Base-by-base conservation (phyloP, 306 rosid species). In the Amphicarpaea edgeworthii region DNA sequence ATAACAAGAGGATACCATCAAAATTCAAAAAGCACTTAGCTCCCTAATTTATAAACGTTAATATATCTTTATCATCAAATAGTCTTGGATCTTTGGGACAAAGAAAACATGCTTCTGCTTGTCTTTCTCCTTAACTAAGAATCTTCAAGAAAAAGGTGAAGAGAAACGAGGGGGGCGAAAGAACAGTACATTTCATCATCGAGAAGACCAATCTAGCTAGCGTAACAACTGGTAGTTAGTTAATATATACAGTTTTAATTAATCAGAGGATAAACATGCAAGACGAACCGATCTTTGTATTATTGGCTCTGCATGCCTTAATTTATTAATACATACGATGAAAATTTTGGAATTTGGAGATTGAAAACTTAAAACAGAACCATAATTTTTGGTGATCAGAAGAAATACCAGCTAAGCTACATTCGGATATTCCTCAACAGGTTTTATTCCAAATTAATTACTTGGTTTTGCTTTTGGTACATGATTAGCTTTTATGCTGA, bases 1-100 rank as follows among this genome's bases (percentile, higher is more conserved):
- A 53, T 79, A 81, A 89, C 96, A 92, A 89, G 85, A 51, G 67
- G 90, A 86, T 88, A 85, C 90, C 68, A 84, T 87, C 95, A 92
- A 90, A 77, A 78, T 88, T 83, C 75, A 90, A 90, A 93, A 93
- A 89, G 89, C 86, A 79, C 58, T 86, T 79, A 58, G 74, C 81
- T 79, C 70, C 53, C 76, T 57, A 37, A 54, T 67, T 72, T 72
- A 77, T 70, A 79, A 84, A 73, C 79, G 75, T 77, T 77, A 78
- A 60, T 83, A 60, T 83, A 76, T 88, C 81, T 73, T 73, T 80
- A 72, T 82, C 84, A 69, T 45, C 85, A 70, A 87, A 86, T 81
- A 74, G 85, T 83, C 82, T 85, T 83, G 51, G 83, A 85, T 88
- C 83, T 87, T 87, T 87, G 60, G 66, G 83, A 63, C 70, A 26